phyloP scores from a whole-genome alignment of 106 monocot genomes.

The Acanthochlamys bracteata region DNA sequence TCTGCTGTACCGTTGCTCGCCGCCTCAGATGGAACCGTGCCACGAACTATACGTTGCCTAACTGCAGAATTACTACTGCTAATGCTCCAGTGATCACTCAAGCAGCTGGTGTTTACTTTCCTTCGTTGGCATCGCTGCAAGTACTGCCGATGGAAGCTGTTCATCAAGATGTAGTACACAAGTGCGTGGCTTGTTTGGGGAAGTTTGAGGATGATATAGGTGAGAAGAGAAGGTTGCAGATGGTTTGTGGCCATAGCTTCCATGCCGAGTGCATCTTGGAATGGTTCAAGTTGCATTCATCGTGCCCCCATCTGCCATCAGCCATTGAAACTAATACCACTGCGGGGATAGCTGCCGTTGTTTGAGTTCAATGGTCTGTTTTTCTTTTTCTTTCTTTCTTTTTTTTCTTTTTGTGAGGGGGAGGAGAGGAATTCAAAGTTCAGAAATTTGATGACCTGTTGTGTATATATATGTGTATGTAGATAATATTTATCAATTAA shows the following conservation, averaged over 20 bases:
- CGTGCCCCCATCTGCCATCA: constrained; percentile 6
- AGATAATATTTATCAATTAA: no score
- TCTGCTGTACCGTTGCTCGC: neutral
- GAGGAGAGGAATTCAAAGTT: no score
- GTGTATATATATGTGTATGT: no score
- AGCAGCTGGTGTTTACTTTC: neutral
- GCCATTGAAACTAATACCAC: no score
- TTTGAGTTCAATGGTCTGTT: no score
- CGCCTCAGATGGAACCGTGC: neutral
- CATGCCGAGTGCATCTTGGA: constrained; percentile 7
- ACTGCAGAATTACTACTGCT: neutral
- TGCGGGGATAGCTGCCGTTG: no score
- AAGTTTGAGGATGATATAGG: constrained; percentile 9
- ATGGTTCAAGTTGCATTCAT: constrained; percentile 5
- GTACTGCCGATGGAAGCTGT: neutral
- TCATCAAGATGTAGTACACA: no score
- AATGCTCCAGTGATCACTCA: neutral
- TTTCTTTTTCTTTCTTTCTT: no score
- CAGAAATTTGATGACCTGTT: no score
- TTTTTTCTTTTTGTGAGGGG: no score
- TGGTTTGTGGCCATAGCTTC: constrained; percentile 4
- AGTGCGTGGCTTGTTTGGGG: neutral
- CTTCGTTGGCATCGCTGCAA: no score
- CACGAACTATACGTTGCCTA: neutral
- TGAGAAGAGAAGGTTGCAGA: constrained; percentile 1